Conservation (phyloP, 768 basidiomycete genomes). For the Pholiota molesta region DNA sequence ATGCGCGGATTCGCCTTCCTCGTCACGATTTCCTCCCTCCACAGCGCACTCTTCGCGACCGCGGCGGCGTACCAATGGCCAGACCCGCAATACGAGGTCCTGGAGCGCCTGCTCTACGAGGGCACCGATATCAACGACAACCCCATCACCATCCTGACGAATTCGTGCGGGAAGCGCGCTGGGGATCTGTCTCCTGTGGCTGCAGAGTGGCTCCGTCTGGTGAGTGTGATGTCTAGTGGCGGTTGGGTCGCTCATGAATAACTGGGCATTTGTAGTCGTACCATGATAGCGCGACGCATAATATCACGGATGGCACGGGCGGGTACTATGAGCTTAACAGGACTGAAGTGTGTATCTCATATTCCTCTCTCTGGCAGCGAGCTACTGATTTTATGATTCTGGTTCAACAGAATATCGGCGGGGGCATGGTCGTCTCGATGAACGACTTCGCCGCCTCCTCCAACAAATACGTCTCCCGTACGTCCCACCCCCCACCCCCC, state of each 20-base stretch:
- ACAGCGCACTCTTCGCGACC: not conserved
- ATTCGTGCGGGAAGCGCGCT: not conserved
- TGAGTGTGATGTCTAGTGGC: not conserved
- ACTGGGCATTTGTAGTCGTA: conserved; percentile 3
- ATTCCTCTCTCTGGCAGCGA: too few relatives aligned
- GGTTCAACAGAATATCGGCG: conserved; percentile 38
- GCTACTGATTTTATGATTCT: not conserved
- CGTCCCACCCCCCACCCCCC: conserved; percentile 17
- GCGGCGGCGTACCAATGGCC: conserved; percentile 9
- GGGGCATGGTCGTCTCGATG: conserved; percentile 38
- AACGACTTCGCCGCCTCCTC: conserved; percentile 38
- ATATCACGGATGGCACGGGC: conserved; percentile 15
- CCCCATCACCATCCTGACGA: not conserved
- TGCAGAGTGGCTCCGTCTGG: conserved; percentile 11
- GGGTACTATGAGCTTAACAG: conserved; percentile 15
- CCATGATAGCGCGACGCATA: conserved; percentile 11
- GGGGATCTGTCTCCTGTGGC: conserved; percentile 1
- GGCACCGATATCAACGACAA: conserved; percentile 6
- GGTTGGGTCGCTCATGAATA: not conserved
- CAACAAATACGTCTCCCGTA: conserved; percentile 45
- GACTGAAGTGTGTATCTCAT: conserved; percentile 3
- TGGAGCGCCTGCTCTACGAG: conserved; percentile 8
- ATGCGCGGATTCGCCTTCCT: not conserved
- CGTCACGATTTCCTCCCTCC: not conserved
- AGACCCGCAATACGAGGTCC: conserved; percentile 9